These are phyloP conservation scores for Nannochloropsis oceanica DNA, from an alignment of 108 stramenopile genomes.

Conservation along the genomic window DNA sequence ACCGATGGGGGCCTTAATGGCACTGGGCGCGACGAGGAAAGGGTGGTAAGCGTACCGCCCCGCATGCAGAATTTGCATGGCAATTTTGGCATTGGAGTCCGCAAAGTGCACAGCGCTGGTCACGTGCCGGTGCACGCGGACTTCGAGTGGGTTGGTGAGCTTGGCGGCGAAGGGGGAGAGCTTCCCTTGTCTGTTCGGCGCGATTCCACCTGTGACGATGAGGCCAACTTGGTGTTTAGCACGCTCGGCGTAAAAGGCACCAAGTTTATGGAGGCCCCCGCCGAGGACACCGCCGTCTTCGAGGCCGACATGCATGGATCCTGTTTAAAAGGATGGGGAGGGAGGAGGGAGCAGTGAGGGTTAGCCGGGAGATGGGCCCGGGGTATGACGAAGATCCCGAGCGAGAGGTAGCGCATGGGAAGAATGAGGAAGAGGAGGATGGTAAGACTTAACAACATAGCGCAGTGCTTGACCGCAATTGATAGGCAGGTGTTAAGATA, in stretches of 20 bases:
- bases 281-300: conserved; percentile 55
- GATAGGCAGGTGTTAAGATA: too few relatives aligned
- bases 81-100: conserved; percentile 50
- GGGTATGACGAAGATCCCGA: too few relatives aligned
- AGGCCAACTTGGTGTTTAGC: conserved; percentile 79
- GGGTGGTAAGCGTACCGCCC: conserved; percentile 93
- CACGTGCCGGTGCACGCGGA: conserved; percentile 63
- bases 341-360: too few relatives aligned
- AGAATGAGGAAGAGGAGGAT: too few relatives aligned
- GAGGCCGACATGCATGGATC: conserved; percentile 87
- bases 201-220: conserved; percentile 94
- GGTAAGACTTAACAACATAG: too few relatives aligned
- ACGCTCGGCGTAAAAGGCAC: conserved; percentile 71
- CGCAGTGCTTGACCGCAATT: too few relatives aligned
- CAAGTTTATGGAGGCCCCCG: conserved; percentile 64
- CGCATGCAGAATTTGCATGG: conserved; percentile 76
- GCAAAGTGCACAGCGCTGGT: conserved; percentile 67
- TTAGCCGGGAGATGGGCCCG: too few relatives aligned
- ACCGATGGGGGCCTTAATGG: conserved; percentile 74
- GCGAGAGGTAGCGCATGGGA: too few relatives aligned
- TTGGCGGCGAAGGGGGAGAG: conserved; percentile 79
- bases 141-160: conserved; percentile 57
- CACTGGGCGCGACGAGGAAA: conserved; percentile 63
- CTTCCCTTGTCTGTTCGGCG: conserved; percentile 79
- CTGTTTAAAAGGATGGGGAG: background rate